Base-by-base conservation (phyloP, 257 asterid species). In the Solanum medicagineum region DNA sequence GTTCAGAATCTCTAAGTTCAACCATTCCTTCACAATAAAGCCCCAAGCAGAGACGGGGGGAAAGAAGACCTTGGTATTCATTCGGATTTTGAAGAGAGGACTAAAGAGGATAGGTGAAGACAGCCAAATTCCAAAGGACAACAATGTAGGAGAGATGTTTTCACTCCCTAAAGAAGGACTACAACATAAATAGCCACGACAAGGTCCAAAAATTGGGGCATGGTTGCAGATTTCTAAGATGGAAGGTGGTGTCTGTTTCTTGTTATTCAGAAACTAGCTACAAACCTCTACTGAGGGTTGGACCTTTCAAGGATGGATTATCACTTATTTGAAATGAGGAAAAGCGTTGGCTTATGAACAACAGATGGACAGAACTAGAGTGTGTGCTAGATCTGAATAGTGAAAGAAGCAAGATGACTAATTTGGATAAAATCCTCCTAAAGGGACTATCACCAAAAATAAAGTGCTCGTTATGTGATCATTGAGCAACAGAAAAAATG, bases 31-130 rank as follows among this genome's bases (percentile, higher is more conserved):
- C 92, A 87, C 88, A 89, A 90, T 85, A 89, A 87, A 84, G 87
- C 88, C 92, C 96, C 91, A 68, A 86, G 80, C 86, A 87, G 91
- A 91, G 87, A 89, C 60, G 90, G 89, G 85, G 26, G 88, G 74
- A 79, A 90, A 86, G 84, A 89, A 90, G 92, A 83, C 89, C 89
- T 81, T 88, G 88, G 83, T 71, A 70, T 86, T 77, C 91, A 85
- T 88, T 29, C 70, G 88, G 82, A 90, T 86, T 86, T 84, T 85
- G 88, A 68, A 88, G 81, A 83, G 81, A 79, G 87, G 79, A 68
- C 32, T 79, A 88, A 83, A 87, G 42, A 68, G 74, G 44, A 84
- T 88, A 89, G 65, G 86, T 77, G 79, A 84, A 88, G 86, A 88
- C 85, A 74, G 88, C 82, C 85, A 90, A 85, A 87, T 86, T 91